Percentiles rank a stretch among this genome's conserved stretches.
phyloP scores from a whole-genome alignment of 805 yeast species.

The Kuraishia cidri region DNA sequence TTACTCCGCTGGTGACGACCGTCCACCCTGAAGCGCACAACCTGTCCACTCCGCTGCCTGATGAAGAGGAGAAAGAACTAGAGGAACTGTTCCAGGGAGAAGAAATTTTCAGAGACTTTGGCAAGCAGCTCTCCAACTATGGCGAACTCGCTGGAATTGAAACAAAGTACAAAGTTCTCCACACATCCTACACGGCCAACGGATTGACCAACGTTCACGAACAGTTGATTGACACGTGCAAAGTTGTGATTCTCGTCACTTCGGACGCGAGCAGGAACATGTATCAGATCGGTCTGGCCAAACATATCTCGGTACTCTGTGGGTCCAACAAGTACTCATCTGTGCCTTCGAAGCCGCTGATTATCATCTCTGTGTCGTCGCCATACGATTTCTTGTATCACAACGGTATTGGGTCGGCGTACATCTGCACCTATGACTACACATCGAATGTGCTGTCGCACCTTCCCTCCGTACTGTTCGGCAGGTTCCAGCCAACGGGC shows the following conservation, averaged over 20 bases:
- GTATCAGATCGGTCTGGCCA: slow-evolving; percentile 54
- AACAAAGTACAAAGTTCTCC: slow-evolving; percentile 36
- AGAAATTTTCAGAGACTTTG: slow-evolving; percentile 44
- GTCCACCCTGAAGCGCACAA: slow-evolving; percentile 15
- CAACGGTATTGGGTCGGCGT: slow-evolving; percentile 43
- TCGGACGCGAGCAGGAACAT: slow-evolving; percentile 52
- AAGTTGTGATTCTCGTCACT: slow-evolving; percentile 42
- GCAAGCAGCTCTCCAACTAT: slow-evolving; percentile 31
- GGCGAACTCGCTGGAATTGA: slow-evolving; percentile 8
- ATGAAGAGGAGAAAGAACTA: slow-evolving; percentile 4
- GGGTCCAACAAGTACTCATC: slow-evolving; percentile 30
- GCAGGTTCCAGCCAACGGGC: slow-evolving; percentile 41
- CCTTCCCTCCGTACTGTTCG: slow-evolving; percentile 43
- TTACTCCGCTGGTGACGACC: slow-evolving; percentile 25
- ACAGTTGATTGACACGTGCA: slow-evolving; percentile 38
- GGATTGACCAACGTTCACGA: slow-evolving; percentile 50
- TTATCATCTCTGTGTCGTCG: slow-evolving; percentile 51
- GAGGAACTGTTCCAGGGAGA: slow-evolving; percentile 25
- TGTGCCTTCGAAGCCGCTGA: slow-evolving; percentile 33
- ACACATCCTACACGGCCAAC: slow-evolving; percentile 50
- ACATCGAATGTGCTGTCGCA: slow-evolving; percentile 41
- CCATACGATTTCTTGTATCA: slow-evolving; percentile 56
- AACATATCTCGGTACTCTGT: slow-evolving; percentile 46
- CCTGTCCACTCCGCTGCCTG: slow-evolving; percentile 2
- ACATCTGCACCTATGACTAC: slow-evolving; percentile 54